Base-by-base conservation (phyloP, 768 basidiomycete species). In the Mycena rebaudengoi region DNA sequence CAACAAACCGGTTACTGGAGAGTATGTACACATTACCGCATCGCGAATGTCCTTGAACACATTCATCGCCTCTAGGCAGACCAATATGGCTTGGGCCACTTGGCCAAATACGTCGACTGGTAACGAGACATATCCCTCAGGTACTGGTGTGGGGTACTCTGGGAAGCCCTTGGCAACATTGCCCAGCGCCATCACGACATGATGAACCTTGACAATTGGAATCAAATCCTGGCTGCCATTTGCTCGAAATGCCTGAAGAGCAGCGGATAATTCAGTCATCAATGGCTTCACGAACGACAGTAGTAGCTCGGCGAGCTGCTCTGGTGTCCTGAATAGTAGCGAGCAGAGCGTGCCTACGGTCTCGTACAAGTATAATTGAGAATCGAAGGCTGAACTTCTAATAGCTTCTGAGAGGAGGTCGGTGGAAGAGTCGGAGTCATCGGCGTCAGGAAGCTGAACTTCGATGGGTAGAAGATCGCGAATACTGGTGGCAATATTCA, bases 91-190 rank as follows among this genome's bases (percentile, higher is more conserved):
- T 73, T 96, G 92, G 0, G 94, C 92, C 70, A 94, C 87, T 74
- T 93, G 88, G 62, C 86, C 84, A 77, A 99, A 98, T 14, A 94
- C 87, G 51, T 90, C 87, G 55, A 94, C 75, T 1, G 89, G 88
- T 0, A 95, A 92, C 20, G 88, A 79, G 10, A 88, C 83, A 69
- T 90, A 91, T 30, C 86, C 88, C 68, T 86, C 83, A 0, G 88
- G 87, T 1, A 89, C 78, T 2, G 88, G 84, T 16, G 85, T 87
- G 41, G 94, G 92, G 71, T 91, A 91, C 73, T 95, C 95, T 0
- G 98, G 98, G 78, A 98, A 99, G 13, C 98, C 98, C 78, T 98
- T 98, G 33, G 96, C 92, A 57, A 98, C 87, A 70, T 93, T 95
- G 13, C 97, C 97, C 21, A 98, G 82, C 3, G 97, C 96, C 89